A percentile compares a stretch with the other conserved stretches of the same genome.
Evolutionary conservation across 2,329 filamentous ascomycete genomes (phyloP).

Genomic region (Fusarium praegraminearum): DNA sequence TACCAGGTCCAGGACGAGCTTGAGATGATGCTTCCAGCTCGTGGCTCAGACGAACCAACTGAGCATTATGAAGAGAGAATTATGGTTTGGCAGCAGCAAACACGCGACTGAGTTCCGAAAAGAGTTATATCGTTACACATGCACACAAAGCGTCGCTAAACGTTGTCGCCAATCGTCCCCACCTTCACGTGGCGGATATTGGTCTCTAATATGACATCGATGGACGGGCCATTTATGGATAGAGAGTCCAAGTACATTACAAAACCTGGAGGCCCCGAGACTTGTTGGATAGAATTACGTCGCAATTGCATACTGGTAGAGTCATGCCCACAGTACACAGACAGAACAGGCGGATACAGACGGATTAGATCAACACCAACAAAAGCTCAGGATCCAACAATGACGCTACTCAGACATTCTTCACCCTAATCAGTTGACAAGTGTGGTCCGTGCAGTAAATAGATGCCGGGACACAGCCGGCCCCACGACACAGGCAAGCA

Average conservation of each 20-base stretch:
- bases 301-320: constrained; percentile 11
- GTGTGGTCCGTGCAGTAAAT: constrained; percentile 43
- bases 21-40: constrained; percentile 52
- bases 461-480: constrained; percentile 31
- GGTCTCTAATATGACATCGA: constrained; percentile 22
- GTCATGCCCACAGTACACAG: background rate
- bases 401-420: constrained; percentile 34
- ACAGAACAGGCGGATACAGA: constrained; percentile 9
- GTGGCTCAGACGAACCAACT: constrained; percentile 47
- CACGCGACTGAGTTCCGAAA: constrained; percentile 16
- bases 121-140: background rate
- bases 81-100: constrained; percentile 49
- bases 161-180: constrained; percentile 37
- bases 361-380: constrained; percentile 13
- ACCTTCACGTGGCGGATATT: constrained; percentile 44
- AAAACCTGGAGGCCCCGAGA: background rate
- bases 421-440: constrained; percentile 20
- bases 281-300: background rate
- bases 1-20: constrained; percentile 51
- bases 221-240: constrained; percentile 13
- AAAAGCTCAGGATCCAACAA: constrained; percentile 34
- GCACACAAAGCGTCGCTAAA: constrained; percentile 13
- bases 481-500: constrained; percentile 1
- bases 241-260: constrained; percentile 13
- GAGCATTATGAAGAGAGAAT: constrained; percentile 52